These are phyloP conservation scores for Backusella westeae DNA, from an alignment of 192 early-diverging fungal genomes.

Conservation along the genomic window DNA sequence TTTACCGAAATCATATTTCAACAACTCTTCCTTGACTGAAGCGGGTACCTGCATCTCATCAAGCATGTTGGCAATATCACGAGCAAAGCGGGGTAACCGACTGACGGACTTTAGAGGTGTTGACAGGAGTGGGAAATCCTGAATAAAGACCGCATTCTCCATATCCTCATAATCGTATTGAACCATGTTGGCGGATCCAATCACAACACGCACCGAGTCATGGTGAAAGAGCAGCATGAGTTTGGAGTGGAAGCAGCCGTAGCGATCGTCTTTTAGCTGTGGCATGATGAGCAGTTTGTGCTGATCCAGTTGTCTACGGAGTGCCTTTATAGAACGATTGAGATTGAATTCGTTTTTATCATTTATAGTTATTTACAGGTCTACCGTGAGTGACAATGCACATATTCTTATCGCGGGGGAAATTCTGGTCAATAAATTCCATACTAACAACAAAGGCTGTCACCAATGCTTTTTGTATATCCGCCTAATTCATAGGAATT, in stretches of 20 bases:
- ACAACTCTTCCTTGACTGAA: conserved; percentile 41
- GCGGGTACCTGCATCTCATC: conserved; percentile 49
- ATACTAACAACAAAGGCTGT: conserved; percentile 53
- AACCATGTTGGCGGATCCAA: conserved; percentile 61
- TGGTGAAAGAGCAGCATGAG: conserved; percentile 63
- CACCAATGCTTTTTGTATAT: conserved; percentile 49
- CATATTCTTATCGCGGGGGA: conserved; percentile 40
- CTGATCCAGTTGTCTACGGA: conserved; percentile 23
- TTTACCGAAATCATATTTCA: conserved; percentile 42
- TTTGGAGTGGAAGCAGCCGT: conserved; percentile 61
- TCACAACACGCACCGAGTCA: conserved; percentile 53
- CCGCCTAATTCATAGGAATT: background rate
- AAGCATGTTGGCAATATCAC: conserved; percentile 41
- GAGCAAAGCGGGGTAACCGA: conserved; percentile 43
- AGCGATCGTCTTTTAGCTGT: conserved; percentile 38
- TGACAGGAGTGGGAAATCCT: conserved; percentile 50
- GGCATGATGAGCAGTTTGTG: conserved; percentile 45
- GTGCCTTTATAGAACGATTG: conserved; percentile 26
- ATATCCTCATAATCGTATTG: conserved; percentile 56
- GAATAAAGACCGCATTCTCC: conserved; percentile 64
- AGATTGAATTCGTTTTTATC: background rate
- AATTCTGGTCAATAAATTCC: conserved; percentile 47
- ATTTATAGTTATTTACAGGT: conserved; percentile 21
- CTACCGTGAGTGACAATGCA: conserved; percentile 42
- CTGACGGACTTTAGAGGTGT: background rate